Base-by-base conservation (phyloP, 306 rosid species). In the Rosa chinensis region DNA sequence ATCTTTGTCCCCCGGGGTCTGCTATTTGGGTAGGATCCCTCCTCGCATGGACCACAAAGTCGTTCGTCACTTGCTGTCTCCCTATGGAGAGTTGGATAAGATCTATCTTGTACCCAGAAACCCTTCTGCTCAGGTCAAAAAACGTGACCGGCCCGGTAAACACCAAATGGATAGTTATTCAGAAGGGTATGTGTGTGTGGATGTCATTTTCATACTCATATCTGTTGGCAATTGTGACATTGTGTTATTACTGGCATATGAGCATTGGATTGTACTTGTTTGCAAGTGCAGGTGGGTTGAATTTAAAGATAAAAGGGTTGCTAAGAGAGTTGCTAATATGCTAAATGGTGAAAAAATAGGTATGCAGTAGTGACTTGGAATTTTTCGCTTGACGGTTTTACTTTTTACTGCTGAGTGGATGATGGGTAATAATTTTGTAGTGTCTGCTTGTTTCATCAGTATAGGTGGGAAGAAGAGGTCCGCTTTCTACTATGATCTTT, bases 261-360 rank as follows among this genome's bases (percentile, higher is more conserved):
- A 55, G 67, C 45, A 71, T 74, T 77, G 82, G 20, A 50, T 76
- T 70, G 28, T 32, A 12, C 42, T 74, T 52, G 37, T 86, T 39
- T 73, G 17, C 69, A 52, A 56, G 8, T 86, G 88, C 80, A 91
- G 99, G 80, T 95, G 99, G 99, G 94, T 90, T 82, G 98, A 95
- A 75, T 95, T 95, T 73, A 42, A 83, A 5, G 77, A 93, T 78
- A 95, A 93, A 88, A 82, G 80, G 56, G 87, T 93, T 59, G 98
- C 97, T 40, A 93, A 95, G 84, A 89, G 86, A 82, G 94, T 91
- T 75, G 98, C 99, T 50, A 76, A 88, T 45, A 87, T 85, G 89
- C 73, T 95, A 53, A 95, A 95, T 81, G 98, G 97, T 40, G 98
- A 95, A 95, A 92, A 88, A 37, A 91, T 91, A 77, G 99, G 99